Base-by-base conservation (phyloP, 2,329 filamentous ascomycete genomes). In the Alternaria atra region DNA sequence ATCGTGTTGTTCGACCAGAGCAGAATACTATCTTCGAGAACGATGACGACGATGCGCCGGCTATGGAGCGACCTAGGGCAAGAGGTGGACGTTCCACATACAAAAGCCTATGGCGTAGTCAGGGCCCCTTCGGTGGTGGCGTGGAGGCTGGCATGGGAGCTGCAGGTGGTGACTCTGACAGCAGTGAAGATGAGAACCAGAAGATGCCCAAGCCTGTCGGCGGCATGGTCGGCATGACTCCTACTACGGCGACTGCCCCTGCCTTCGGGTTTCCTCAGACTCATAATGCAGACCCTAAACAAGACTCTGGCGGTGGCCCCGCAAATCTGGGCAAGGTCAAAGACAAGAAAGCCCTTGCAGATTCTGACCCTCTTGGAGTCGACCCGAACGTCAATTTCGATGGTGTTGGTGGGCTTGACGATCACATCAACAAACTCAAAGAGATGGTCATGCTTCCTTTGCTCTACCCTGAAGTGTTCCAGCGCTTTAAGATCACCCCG, bases 381-480 rank as follows among this genome's bases (percentile, higher is more conserved):
- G 94, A 98, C 74, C 83, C 94, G 74, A 94, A 89, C 72, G 93
- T 99, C 63, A 94, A 94, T 74, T 97, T 99, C 77, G 94, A 92
- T 77, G 92, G 94, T 67, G 94, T 99, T 57, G 95, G 95, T 73
- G 95, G 95, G 40, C 82, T 99, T 44, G 90, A 97, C 76, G 90
- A 92, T 35, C 94, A 98, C 75, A 97, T 99, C 75, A 93, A 97
- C 75, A 93, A 97, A 78, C 85, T 99, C 64, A 98, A 99, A 80
- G 95, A 99, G 81, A 99, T 99, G 95, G 94, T 99, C 17, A 91
- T 94, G 67, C 85, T 99, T 62, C 95, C 95, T 2, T 83, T 99
- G 20, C 86, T 98, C 6, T 99, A 99, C 73, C 95, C 95, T 0
- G 95, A 99, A 78, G 89, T 98, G 42, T 99, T 98, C 78, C 85